Evolutionary conservation across 495 filamentous ascomycete genomes (phyloP), one percentile per base, ranked within the genome.

Genomic region (Cercophora scortea): DNA sequence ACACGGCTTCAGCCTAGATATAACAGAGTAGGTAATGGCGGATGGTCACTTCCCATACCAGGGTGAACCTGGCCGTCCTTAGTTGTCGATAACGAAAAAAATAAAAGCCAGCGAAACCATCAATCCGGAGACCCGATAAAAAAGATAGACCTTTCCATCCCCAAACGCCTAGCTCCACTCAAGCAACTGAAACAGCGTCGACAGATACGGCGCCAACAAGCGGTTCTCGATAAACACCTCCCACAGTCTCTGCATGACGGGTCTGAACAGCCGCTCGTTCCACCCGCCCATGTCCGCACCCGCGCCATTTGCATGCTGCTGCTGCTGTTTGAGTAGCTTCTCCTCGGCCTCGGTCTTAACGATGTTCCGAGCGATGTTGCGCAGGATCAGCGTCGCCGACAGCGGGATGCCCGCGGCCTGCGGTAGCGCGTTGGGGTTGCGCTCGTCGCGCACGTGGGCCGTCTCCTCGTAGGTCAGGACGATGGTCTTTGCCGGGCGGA

Each of bases 331-430:
- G 39, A 76, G 69, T 41, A 78, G 69, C 53, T 71, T 68, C 51
- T 78, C 77, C 55, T 79, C 76, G 16, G 75, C 72, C 25, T 76
- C 73, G 4, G 74, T 78, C 63, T 82, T 77, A 51, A 83, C 78
- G 0, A 90, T 73, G 47, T 90, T 86, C 17, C 86, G 77, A 4
- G 89, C 89, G 19, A 99, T 79, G 61, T 97, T 99, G 34, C 93
- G 82, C 55, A 99, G 71, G 3, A 99, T 88, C 18, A 96, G 70
- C 9, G 86, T 84, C 25, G 88, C 87, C 39, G 87, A 88, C 38
- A 95, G 79, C 8, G 93, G 89, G 42, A 96, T 81, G 5, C 93
- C 93, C 17, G 83, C 79, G 0, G 92, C 86, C 53, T 95, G 86
- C 4, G 76, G 70, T 19, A 73, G 70, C 1, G 64, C 51, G 40